Conservation (phyloP, 2,329 filamentous ascomycete species). For the Hymenoscyphus infarciens region DNA sequence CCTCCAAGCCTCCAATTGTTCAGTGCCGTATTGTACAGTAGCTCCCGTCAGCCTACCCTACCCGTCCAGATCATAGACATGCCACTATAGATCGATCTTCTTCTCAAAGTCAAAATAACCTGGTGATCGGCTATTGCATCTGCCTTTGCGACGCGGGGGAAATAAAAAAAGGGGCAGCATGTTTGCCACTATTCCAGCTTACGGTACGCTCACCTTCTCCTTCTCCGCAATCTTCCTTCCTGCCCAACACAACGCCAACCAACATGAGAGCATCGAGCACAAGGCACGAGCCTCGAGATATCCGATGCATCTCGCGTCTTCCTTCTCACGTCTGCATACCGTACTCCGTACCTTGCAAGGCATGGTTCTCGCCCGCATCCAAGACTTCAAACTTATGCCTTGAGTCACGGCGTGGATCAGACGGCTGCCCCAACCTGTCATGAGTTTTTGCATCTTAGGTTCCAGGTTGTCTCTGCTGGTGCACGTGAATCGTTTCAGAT, state of each 20-base stretch:
- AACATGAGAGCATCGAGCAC: background rate
- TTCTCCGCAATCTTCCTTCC: background rate
- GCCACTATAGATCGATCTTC: background rate
- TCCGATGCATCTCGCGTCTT: background rate
- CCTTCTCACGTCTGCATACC: background rate
- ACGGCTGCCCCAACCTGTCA: constrained; percentile 9
- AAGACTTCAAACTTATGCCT: constrained; percentile 16
- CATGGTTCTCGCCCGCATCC: constrained; percentile 11
- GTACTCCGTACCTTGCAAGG: background rate
- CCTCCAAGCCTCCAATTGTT: background rate
- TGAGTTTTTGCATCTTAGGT: constrained; percentile 1
- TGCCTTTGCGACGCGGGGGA: background rate
- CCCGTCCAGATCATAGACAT: background rate
- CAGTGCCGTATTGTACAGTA: background rate
- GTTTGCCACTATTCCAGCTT: constrained; percentile 7
- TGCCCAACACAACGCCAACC: background rate
- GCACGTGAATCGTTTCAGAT: constrained; percentile 16
- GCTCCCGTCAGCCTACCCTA: background rate
- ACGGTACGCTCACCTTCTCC: background rate
- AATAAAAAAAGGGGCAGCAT: constrained; percentile 5
- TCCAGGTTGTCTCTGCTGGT: constrained; percentile 4
- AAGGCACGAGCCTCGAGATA: background rate
- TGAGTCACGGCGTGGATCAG: constrained; percentile 12
- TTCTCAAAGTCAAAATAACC: background rate
- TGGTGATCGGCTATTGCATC: background rate